These are phyloP conservation scores for Rosa hybrid DNA, from an alignment of 331 rosid species.

Conservation along the genomic window DNA sequence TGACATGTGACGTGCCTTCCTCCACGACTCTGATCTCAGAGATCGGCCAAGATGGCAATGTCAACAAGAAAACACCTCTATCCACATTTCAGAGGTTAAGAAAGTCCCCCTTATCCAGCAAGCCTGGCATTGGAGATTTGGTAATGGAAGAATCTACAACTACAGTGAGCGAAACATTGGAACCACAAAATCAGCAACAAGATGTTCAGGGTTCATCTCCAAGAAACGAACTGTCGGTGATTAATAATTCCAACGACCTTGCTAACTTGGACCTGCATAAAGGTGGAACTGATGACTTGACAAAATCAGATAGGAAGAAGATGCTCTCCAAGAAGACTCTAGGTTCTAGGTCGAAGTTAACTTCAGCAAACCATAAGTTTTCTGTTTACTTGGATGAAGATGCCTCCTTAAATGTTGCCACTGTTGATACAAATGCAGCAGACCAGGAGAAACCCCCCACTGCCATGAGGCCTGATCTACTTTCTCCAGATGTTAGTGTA, in stretches of 20 bases:
- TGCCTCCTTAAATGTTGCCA: constrained; percentile 26
- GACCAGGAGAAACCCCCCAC: constrained; percentile 21
- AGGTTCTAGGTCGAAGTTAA: constrained; percentile 59
- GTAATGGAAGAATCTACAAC: constrained; percentile 30
- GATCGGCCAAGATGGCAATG: constrained; percentile 31
- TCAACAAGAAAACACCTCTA: constrained; percentile 31
- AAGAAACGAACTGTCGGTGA: constrained; percentile 33
- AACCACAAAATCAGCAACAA: constrained; percentile 33
- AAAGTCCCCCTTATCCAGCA: constrained; percentile 24
- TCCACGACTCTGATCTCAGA: constrained; percentile 25
- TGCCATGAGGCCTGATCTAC: constrained; percentile 27
- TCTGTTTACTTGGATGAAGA: constrained; percentile 39
- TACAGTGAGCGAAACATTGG: constrained; percentile 28
- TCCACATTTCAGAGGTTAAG: constrained; percentile 29
- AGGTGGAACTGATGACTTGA: constrained; percentile 33
- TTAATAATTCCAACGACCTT: constrained; percentile 37
- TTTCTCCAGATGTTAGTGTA: constrained; percentile 30
- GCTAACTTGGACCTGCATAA: constrained; percentile 23
- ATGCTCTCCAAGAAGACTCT: constrained; percentile 50
- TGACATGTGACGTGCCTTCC: constrained; percentile 34
- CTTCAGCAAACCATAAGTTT: constrained; percentile 41
- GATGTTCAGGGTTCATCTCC: constrained; percentile 35
- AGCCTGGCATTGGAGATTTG: constrained; percentile 31
- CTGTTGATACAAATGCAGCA: constrained; percentile 26
- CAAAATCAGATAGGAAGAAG: constrained; percentile 46